phyloP scores from a whole-genome alignment of 1,284 basidiomycete genomes.

The Entoloma clypeatum region DNA sequence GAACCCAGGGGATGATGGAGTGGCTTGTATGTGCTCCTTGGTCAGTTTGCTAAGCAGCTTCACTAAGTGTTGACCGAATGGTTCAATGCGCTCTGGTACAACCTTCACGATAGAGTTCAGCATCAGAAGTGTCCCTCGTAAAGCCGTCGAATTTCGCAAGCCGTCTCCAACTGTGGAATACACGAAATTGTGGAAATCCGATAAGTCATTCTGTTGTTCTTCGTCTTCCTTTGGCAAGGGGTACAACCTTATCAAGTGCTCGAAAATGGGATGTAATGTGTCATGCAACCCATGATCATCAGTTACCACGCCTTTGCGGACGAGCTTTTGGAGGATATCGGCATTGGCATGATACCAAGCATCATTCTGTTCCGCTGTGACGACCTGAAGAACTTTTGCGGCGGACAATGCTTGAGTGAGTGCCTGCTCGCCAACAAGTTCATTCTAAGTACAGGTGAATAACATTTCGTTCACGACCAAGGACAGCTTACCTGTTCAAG shows the following conservation, averaged over 20 bases:
- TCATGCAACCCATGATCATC: constrained; percentile 79
- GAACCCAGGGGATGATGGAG: constrained; percentile 42
- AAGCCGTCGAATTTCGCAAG: constrained; percentile 66
- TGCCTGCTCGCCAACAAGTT: constrained; percentile 65
- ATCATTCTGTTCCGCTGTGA: constrained; percentile 81
- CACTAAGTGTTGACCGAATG: constrained; percentile 74
- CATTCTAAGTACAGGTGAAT: constrained; percentile 44
- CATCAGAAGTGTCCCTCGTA: constrained; percentile 84
- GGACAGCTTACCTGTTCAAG: constrained; percentile 66
- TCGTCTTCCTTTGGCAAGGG: constrained; percentile 82
- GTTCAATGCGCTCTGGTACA: constrained; percentile 82
- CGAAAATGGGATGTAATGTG: constrained; percentile 79
- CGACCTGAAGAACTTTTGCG: constrained; percentile 87
- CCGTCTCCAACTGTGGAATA: constrained; percentile 80
- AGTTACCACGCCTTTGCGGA: constrained; percentile 83
- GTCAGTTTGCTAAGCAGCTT: constrained; percentile 84
- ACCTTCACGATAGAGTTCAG: constrained; percentile 86
- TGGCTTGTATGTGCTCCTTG: constrained; percentile 81
- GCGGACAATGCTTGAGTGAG: constrained; percentile 77
- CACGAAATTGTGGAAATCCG: constrained; percentile 79
- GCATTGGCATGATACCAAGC: constrained; percentile 82
- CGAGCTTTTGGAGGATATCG: constrained; percentile 78
- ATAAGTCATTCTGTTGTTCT: constrained; percentile 59
- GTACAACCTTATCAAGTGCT: constrained; percentile 81
- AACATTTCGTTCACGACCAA: background rate